These are phyloP conservation scores for Coniochaeta sp. DNA, from an alignment of 2,329 filamentous ascomycete genomes.

Conservation along the genomic window DNA sequence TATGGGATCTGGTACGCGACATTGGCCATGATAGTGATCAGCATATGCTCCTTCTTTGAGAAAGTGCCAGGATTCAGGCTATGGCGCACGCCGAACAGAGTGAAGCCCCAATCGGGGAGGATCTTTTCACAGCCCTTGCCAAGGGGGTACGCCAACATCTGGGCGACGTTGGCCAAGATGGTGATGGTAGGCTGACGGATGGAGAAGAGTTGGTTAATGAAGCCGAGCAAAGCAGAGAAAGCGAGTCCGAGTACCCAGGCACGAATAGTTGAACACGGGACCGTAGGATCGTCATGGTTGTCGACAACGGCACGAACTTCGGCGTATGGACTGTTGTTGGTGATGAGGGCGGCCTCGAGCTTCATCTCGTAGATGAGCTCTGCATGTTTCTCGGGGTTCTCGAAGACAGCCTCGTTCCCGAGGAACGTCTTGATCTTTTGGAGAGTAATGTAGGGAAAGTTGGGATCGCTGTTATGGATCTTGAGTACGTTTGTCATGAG, in stretches of 20 bases:
- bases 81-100: constrained; percentile 36
- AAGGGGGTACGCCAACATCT: constrained; percentile 47
- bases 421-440: constrained; percentile 32
- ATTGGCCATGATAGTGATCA: constrained; percentile 51
- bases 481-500: constrained; percentile 26
- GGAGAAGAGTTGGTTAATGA: constrained; percentile 50
- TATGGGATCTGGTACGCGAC: constrained; percentile 40
- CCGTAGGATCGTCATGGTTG: constrained; percentile 22
- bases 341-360: constrained; percentile 36
- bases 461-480: constrained; percentile 36
- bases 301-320: constrained; percentile 33
- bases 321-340: constrained; percentile 33
- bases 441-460: constrained; percentile 34
- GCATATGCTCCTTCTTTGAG: constrained; percentile 52
- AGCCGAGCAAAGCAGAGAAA: constrained; percentile 40
- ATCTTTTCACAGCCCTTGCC: constrained; percentile 41
- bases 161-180: constrained; percentile 47
- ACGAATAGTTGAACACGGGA: constrained; percentile 39
- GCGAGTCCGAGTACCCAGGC: constrained; percentile 45
- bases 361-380: constrained; percentile 46
- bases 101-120: constrained; percentile 43
- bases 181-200: constrained; percentile 47
- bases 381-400: constrained; percentile 36
- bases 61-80: constrained; percentile 49
- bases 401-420: constrained; percentile 33